These are phyloP conservation scores for Penicillium sp. DNA, from an alignment of 2,329 filamentous ascomycete species.

Conservation along the genomic window DNA sequence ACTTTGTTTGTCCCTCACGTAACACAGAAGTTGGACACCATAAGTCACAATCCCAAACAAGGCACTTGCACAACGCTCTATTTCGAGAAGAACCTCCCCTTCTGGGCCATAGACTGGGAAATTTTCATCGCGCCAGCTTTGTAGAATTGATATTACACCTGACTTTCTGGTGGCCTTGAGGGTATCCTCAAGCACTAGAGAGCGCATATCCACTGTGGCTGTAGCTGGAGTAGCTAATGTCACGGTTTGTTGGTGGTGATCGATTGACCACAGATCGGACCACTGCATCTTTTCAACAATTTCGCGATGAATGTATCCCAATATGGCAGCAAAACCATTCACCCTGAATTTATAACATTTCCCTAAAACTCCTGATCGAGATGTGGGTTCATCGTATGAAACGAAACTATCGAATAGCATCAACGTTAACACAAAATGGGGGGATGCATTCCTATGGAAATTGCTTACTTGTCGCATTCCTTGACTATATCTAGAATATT, in stretches of 20 bases:
- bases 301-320: background rate
- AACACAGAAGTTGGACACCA: slow-evolving; percentile 46
- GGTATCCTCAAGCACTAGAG: background rate
- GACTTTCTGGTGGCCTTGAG: background rate
- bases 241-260: background rate
- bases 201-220: background rate
- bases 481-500: background rate
- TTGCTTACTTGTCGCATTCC: background rate
- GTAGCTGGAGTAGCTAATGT: background rate
- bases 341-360: background rate
- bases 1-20: slow-evolving; percentile 19
- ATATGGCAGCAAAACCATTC: background rate
- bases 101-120: slow-evolving; percentile 43
- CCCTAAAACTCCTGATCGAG: background rate
- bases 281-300: background rate
- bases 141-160: background rate
- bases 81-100: slow-evolving; percentile 43
- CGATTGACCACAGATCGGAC: background rate
- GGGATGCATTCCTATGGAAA: background rate
- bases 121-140: background rate
- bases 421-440: background rate
- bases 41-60: slow-evolving; percentile 47
- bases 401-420: background rate
- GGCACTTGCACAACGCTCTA: slow-evolving; percentile 45
- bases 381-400: background rate